These are phyloP conservation scores for Psilocybe cubensis DNA, from an alignment of 768 basidiomycete genomes.

Conservation along the genomic window DNA sequence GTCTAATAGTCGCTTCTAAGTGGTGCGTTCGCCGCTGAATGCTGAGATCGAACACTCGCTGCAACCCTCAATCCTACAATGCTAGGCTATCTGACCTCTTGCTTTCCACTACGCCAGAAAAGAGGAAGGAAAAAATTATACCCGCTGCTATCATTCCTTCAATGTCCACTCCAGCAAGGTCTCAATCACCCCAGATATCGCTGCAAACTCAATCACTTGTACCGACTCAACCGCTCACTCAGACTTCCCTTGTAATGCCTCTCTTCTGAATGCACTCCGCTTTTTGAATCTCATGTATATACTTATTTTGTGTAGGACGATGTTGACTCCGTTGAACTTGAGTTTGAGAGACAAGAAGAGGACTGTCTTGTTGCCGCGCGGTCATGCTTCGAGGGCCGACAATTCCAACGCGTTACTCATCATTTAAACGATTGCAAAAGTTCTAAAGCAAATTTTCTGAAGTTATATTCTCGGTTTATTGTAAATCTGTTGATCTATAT, in stretches of 20 bases:
- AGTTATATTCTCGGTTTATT: slow-evolving; percentile 81
- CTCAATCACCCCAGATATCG: slow-evolving; percentile 43
- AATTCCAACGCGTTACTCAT: slow-evolving; percentile 75
- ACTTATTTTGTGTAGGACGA: slow-evolving; percentile 35
- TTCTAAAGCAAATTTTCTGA: slow-evolving; percentile 75
- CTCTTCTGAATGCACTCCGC: slow-evolving; percentile 39
- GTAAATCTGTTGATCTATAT: slow-evolving; percentile 55
- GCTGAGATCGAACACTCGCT: not conserved
- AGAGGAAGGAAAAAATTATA: slow-evolving; percentile 31
- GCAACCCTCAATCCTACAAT: slow-evolving; percentile 14
- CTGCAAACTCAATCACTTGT: slow-evolving; percentile 40
- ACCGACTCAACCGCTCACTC: slow-evolving; percentile 33
- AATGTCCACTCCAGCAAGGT: slow-evolving; percentile 62
- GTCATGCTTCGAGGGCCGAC: slow-evolving; percentile 74
- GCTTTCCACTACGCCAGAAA: slow-evolving; percentile 54
- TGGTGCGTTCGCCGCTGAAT: slow-evolving; percentile 57
- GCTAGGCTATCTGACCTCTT: slow-evolving; percentile 79
- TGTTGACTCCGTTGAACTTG: slow-evolving; percentile 40
- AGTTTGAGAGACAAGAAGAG: slow-evolving; percentile 63
- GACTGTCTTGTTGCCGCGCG: slow-evolving; percentile 77
- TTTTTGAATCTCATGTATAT: too few relatives aligned
- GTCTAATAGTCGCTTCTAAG: slow-evolving; percentile 72
- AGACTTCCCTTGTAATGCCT: slow-evolving; percentile 27
- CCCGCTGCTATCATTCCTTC: slow-evolving; percentile 43
- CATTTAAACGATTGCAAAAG: slow-evolving; percentile 68